phyloP scores from a whole-genome alignment of 208 protist genomes.

The Sergeia podlipaevii region DNA sequence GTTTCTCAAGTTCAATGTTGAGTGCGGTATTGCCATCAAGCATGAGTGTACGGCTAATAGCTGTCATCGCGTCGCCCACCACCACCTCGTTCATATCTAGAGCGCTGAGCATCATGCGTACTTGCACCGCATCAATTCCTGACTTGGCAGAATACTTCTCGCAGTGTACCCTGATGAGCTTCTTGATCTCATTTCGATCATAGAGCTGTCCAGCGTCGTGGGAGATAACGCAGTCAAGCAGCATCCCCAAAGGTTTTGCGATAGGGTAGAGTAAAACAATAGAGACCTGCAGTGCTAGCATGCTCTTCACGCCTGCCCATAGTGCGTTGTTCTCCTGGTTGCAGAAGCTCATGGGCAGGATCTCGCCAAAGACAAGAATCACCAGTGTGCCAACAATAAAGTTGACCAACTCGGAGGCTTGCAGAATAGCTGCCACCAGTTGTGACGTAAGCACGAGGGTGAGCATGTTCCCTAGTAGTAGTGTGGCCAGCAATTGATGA shows the following conservation, averaged over 20 bases:
- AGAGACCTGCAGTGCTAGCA: conserved; percentile 53
- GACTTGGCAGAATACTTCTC: conserved; percentile 68
- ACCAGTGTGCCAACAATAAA: conserved; percentile 68
- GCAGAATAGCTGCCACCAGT: conserved; percentile 67
- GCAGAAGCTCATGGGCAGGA: conserved; percentile 78
- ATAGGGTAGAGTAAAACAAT: conserved; percentile 68
- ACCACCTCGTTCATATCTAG: conserved; percentile 65
- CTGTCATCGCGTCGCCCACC: conserved; percentile 45
- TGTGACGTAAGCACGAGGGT: conserved; percentile 75
- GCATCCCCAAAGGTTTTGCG: conserved; percentile 61
- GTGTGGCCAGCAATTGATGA: conserved; percentile 64
- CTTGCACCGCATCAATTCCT: conserved; percentile 61
- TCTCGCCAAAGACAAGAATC: conserved; percentile 72
- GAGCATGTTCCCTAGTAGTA: conserved; percentile 84
- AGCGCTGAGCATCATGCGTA: conserved; percentile 71
- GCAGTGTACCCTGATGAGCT: conserved; percentile 68
- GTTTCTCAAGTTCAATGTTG: conserved; percentile 35
- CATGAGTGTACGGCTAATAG: conserved; percentile 52
- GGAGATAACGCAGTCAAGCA: conserved; percentile 65
- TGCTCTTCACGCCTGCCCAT: conserved; percentile 39
- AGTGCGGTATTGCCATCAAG: conserved; percentile 27
- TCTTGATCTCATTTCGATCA: conserved; percentile 74
- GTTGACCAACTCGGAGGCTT: conserved; percentile 50
- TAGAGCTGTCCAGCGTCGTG: conserved; percentile 76
- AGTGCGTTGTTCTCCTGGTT: conserved; percentile 72